Conservation (phyloP, 2,329 filamentous ascomycete species). For the Colletotrichum melonis region DNA sequence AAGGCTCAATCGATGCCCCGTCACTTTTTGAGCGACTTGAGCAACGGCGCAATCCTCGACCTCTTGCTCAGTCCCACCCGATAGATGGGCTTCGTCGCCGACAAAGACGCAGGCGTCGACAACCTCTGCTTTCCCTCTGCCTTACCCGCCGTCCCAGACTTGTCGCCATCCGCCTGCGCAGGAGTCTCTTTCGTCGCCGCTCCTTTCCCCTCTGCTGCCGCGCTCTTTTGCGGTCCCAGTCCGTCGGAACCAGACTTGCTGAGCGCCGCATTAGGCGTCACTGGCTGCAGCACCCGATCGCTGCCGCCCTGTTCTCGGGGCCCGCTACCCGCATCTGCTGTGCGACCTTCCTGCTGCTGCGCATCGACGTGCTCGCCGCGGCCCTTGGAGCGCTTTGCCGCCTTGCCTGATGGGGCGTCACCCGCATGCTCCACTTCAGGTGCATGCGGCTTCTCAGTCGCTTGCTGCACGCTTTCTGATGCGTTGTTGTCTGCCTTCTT, state of each 20-base stretch:
- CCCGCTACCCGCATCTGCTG: neutral
- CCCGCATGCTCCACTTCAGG: neutral
- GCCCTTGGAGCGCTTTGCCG: neutral
- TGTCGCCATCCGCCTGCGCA: conserved; percentile 17
- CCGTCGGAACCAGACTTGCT: conserved; percentile 4
- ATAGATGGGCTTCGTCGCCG: conserved; percentile 53
- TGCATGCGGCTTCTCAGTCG: conserved; percentile 1
- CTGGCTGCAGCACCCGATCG: conserved; percentile 20
- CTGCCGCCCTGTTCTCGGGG: neutral
- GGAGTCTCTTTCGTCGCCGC: neutral
- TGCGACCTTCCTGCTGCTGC: neutral
- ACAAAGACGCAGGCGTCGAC: conserved; percentile 27
- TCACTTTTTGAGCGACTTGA: conserved; percentile 60
- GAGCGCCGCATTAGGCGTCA: conserved; percentile 7
- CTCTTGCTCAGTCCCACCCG: conserved; percentile 64
- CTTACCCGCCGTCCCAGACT: conserved; percentile 29
- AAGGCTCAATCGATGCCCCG: too few species aligned
- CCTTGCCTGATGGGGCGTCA: neutral
- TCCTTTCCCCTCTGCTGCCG: conserved; percentile 4
- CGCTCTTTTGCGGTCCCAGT: conserved; percentile 1
- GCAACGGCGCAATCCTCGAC: conserved; percentile 61
- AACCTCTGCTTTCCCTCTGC: conserved; percentile 30
- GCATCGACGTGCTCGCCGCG: neutral
- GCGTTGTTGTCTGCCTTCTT: conserved; percentile 47
- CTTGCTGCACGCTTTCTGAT: conserved; percentile 24